Conservation (phyloP, 352 stramenopile species). For the Pythium pyrilobum region DNA sequence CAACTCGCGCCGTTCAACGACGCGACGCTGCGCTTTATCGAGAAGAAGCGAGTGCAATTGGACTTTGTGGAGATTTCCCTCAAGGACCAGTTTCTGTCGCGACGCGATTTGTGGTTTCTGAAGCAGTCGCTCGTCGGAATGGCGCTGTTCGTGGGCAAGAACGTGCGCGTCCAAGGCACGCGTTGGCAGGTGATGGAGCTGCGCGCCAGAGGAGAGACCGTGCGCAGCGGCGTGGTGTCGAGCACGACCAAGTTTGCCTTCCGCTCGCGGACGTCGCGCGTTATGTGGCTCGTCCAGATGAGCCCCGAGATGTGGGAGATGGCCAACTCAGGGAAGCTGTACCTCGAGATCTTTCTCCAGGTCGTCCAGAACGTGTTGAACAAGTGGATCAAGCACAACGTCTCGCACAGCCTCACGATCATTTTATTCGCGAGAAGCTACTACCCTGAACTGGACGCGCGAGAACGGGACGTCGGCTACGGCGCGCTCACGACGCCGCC, state of each 20-base stretch:
- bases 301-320: constrained; percentile 94
- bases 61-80: constrained; percentile 90
- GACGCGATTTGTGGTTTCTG: constrained; percentile 88
- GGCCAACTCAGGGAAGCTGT: constrained; percentile 84
- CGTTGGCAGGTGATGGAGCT: constrained; percentile 90
- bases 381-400: constrained; percentile 89
- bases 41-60: constrained; percentile 68
- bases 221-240: constrained; percentile 93
- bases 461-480: constrained; percentile 25
- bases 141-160: constrained; percentile 75
- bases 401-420: constrained; percentile 90
- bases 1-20: constrained; percentile 72
- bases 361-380: constrained; percentile 77
- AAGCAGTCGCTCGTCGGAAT: constrained; percentile 63
- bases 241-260: constrained; percentile 96
- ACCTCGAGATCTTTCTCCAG: constrained; percentile 88
- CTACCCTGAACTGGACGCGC: constrained; percentile 70
- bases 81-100: constrained; percentile 91
- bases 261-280: constrained; percentile 89
- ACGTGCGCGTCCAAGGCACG: constrained; percentile 63
- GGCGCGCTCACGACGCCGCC: constrained; percentile 17
- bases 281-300: constrained; percentile 98
- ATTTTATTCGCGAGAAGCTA: constrained; percentile 90
- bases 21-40: constrained; percentile 76
- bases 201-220: constrained; percentile 67